Conservation (phyloP, 2,329 filamentous ascomycete species). For the Cyclaneusma minus region DNA sequence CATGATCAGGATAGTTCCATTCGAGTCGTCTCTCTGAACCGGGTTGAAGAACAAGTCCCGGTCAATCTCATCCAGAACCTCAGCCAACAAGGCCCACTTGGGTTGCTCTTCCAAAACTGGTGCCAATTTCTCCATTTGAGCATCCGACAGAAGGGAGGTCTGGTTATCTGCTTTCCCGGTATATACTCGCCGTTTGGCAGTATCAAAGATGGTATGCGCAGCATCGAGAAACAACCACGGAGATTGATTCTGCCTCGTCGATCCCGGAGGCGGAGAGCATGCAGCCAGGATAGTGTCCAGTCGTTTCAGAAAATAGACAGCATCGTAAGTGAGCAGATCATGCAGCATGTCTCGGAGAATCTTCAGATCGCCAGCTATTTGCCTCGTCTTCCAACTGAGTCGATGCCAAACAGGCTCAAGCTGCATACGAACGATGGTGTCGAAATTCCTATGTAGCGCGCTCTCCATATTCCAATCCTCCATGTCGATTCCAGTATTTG, state of each 20-base stretch:
- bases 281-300: slow-evolving; percentile 88
- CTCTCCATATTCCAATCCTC: slow-evolving; percentile 95
- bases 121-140: slow-evolving; percentile 47
- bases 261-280: slow-evolving; percentile 75
- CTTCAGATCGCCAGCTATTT: slow-evolving; percentile 81
- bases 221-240: slow-evolving; percentile 95
- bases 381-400: slow-evolving; percentile 84
- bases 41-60: slow-evolving; percentile 78
- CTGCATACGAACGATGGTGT: slow-evolving; percentile 73
- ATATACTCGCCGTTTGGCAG: slow-evolving; percentile 78
- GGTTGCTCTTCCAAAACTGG: slow-evolving; percentile 87
- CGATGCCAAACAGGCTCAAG: slow-evolving; percentile 95
- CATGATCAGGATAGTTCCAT: slow-evolving; percentile 90
- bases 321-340: slow-evolving; percentile 70
- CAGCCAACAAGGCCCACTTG: slow-evolving; percentile 82
- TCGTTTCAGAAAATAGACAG: slow-evolving; percentile 82
- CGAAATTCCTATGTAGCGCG: slow-evolving; percentile 83
- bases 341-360: slow-evolving; percentile 73
- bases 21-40: slow-evolving; percentile 62
- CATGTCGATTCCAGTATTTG: slow-evolving; percentile 81
- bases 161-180: slow-evolving; percentile 36
- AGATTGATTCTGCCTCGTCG: slow-evolving; percentile 75
- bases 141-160: slow-evolving; percentile 20
- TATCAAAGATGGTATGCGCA: slow-evolving; percentile 85
- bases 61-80: slow-evolving; percentile 87